Evolutionary conservation across 257 asterid species (phyloP).

Genomic region (Solanum paucissectum): DNA sequence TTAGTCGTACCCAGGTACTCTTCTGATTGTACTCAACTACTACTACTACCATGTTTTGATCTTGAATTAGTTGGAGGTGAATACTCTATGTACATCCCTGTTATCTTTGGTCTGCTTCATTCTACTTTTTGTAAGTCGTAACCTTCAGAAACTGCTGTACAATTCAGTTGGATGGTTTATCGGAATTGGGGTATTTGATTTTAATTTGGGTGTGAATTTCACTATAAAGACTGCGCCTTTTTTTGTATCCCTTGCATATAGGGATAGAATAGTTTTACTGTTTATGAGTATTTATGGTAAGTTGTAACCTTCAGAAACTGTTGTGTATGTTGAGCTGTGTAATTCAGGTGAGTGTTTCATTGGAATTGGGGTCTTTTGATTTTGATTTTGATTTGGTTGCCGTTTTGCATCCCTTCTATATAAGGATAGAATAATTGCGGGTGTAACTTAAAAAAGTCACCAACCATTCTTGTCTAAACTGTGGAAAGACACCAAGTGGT

Average conservation of each 20-base stretch:
- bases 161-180: background rate
- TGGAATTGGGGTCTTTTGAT: background rate
- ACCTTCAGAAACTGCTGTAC: background rate
- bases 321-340: background rate
- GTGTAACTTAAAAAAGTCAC: background rate
- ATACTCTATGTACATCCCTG: background rate
- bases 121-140: background rate
- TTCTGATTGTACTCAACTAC: background rate
- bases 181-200: background rate
- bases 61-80: background rate
- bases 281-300: background rate
- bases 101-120: background rate
- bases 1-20: slow-evolving; percentile 68
- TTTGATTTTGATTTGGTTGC: background rate
- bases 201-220: background rate
- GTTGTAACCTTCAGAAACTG: background rate
- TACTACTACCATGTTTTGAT: background rate
- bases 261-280: background rate
- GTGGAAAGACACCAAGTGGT: background rate
- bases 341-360: background rate
- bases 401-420: background rate
- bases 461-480: background rate
- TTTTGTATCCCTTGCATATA: background rate
- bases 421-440: background rate
- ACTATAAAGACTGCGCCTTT: background rate